These are phyloP conservation scores for Ogataea nitratoaversa DNA, from an alignment of 805 yeast species.

Conservation along the genomic window DNA sequence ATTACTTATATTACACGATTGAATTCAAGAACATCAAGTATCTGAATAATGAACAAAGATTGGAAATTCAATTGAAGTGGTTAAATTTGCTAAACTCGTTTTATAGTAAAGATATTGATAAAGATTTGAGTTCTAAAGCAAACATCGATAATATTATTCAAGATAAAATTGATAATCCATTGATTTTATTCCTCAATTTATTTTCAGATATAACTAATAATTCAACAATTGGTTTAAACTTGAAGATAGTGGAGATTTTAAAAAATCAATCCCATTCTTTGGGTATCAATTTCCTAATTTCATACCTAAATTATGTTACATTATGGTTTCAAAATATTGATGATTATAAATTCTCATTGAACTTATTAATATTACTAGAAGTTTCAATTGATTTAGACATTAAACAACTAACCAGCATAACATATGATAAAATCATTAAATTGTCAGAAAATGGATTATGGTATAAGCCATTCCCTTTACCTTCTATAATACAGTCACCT, in stretches of 20 bases:
- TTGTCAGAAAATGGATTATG: slow-evolving; percentile 12
- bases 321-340: slow-evolving; percentile 17
- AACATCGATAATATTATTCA: slow-evolving; percentile 40
- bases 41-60: slow-evolving; percentile 23
- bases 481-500: neutral
- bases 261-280: slow-evolving; percentile 22
- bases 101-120: slow-evolving; percentile 12
- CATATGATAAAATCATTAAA: slow-evolving; percentile 6
- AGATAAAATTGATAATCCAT: slow-evolving; percentile 35
- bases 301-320: slow-evolving; percentile 16
- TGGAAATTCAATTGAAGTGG: slow-evolving; percentile 36
- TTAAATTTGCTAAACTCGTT: slow-evolving; percentile 36
- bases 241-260: slow-evolving; percentile 24
- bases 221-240: slow-evolving; percentile 19
- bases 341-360: slow-evolving; percentile 17
- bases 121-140: slow-evolving; percentile 28
- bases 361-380: slow-evolving; percentile 13
- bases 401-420: slow-evolving; percentile 7
- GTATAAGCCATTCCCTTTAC: slow-evolving; percentile 14
- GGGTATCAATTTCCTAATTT: slow-evolving; percentile 23
- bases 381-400: slow-evolving; percentile 6
- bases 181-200: slow-evolving; percentile 35
- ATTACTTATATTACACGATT: slow-evolving; percentile 29
- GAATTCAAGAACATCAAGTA: slow-evolving; percentile 18
- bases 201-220: slow-evolving; percentile 30